A percentile compares a stretch with the other conserved stretches of the same genome.
These are phyloP conservation scores for Trichoderma sp. DNA, from an alignment of 2,329 filamentous ascomycete species.

Conservation along the genomic window DNA sequence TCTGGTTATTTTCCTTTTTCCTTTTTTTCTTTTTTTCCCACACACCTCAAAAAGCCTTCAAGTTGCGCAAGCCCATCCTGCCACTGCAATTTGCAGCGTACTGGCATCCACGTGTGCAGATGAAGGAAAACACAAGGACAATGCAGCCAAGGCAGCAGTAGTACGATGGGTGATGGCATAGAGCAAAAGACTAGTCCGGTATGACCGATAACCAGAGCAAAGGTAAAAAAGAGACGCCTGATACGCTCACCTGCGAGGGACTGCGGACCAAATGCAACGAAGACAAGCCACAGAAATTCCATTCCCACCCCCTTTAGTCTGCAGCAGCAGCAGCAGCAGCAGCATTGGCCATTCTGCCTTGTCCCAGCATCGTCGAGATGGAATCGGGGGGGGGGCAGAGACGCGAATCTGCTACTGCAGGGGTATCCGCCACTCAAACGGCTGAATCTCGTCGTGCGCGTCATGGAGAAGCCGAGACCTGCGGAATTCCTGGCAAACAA, in stretches of 20 bases:
- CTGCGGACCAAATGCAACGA: not conserved
- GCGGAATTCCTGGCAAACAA: slow-evolving; percentile 3
- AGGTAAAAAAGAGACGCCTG: not conserved
- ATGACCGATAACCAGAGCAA: not conserved
- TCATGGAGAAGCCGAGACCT: slow-evolving; percentile 2
- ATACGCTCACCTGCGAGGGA: not conserved
- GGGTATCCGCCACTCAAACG: not conserved
- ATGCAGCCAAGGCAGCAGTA: not conserved
- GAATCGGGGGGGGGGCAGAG: not conserved
- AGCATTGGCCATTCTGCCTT: not conserved
- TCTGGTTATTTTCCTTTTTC: too few species aligned
- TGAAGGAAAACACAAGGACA: not conserved
- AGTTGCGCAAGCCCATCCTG: not conserved
- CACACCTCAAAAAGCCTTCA: not conserved
- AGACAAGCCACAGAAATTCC: not conserved
- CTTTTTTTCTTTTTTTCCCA: not conserved
- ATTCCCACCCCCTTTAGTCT: not conserved
- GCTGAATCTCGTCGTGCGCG: slow-evolving; percentile 9
- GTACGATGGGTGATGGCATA: not conserved
- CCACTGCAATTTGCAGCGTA: too few species aligned
- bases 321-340: not conserved
- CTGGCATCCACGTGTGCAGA: not conserved
- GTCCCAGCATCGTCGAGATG: not conserved
- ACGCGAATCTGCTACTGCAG: not conserved
- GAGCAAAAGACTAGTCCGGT: not conserved